A percentile compares a stretch with the other conserved stretches of the same genome.
Evolutionary conservation across 2,329 filamentous ascomycete genomes (phyloP).

Genomic region (Ophiostoma quercus): DNA sequence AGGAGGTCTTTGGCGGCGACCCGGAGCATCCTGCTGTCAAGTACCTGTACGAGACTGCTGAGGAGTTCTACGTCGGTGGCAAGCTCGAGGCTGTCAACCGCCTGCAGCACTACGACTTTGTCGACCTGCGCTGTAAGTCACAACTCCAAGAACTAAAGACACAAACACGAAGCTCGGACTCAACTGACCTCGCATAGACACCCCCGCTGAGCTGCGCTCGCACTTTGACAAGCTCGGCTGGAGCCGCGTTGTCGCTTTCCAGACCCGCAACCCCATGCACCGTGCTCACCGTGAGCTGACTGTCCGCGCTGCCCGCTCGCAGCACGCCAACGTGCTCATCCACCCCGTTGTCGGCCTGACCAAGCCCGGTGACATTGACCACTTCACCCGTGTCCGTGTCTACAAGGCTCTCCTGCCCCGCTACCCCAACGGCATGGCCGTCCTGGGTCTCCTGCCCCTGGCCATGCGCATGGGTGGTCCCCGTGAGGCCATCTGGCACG

Average conservation of each 20-base stretch:
- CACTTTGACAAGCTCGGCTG: slow-evolving; percentile 99
- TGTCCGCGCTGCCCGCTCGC: slow-evolving; percentile 88
- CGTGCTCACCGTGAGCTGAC: slow-evolving; percentile 96
- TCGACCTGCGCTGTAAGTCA: slow-evolving; percentile 67
- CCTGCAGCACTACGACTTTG: slow-evolving; percentile 97
- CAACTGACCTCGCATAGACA: slow-evolving; percentile 44
- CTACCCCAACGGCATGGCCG: slow-evolving; percentile 99
- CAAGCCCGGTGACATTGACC: slow-evolving; percentile 98
- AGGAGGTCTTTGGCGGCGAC: slow-evolving; percentile 88
- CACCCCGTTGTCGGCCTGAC: slow-evolving; percentile 97
- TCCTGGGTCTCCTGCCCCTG: slow-evolving; percentile 86
- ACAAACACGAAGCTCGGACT: neutral
- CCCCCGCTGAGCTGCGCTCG: slow-evolving; percentile 85
- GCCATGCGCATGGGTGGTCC: slow-evolving; percentile 99
- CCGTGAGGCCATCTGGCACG: slow-evolving; percentile 98
- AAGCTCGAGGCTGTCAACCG: slow-evolving; percentile 94
- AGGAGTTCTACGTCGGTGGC: slow-evolving; percentile 90
- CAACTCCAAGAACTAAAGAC: too few species aligned
- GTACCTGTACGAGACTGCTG: slow-evolving; percentile 74
- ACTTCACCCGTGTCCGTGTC: slow-evolving; percentile 97
- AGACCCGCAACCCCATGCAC: slow-evolving; percentile 99
- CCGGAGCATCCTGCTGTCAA: slow-evolving; percentile 89
- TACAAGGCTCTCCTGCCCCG: slow-evolving; percentile 95
- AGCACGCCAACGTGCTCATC: slow-evolving; percentile 97
- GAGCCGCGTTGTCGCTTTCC: slow-evolving; percentile 96